A percentile compares a stretch with the other conserved stretches of the same genome.
Evolutionary conservation across 164 flowering plant genomes (phyloP).

Genomic region (Chimonanthus praecox): DNA sequence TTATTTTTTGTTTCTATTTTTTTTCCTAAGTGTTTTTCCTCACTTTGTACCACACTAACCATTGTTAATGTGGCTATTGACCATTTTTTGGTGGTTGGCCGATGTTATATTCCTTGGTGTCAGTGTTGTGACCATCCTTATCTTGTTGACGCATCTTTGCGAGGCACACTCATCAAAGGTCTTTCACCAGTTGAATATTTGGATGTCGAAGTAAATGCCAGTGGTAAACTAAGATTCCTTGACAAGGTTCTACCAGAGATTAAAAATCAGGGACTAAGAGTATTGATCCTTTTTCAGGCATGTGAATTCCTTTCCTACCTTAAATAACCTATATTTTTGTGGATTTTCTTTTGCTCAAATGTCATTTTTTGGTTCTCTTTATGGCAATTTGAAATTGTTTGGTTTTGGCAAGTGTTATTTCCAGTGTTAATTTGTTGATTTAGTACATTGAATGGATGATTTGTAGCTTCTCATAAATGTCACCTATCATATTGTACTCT

Average conservation of each 20-base stretch:
- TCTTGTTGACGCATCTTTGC: slow-evolving; percentile 45
- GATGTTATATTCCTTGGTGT: slow-evolving; percentile 8
- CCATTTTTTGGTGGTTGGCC: neutral
- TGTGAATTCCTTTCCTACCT: neutral
- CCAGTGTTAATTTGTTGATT: too few species aligned
- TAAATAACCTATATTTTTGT: neutral
- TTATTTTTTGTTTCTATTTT: neutral
- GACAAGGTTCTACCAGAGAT: slow-evolving; percentile 59
- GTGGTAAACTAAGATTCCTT: slow-evolving; percentile 80
- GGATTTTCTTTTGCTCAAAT: neutral
- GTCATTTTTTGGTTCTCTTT: neutral
- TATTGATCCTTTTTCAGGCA: slow-evolving; percentile 79
- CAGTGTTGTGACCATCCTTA: slow-evolving; percentile 97
- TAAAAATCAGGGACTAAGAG: slow-evolving; percentile 43
- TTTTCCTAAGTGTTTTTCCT: neutral
- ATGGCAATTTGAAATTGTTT: neutral
- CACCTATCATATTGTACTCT: too few species aligned
- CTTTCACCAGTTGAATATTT: slow-evolving; percentile 34
- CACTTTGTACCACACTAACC: neutral
- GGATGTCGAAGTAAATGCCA: slow-evolving; percentile 74
- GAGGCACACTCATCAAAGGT: slow-evolving; percentile 31
- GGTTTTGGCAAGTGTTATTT: neutral
- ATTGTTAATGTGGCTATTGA: neutral
- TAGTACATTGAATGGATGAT: too few species aligned
- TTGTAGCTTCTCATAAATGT: too few species aligned